Base-by-base conservation (phyloP, 495 filamentous ascomycete genomes). In the Aspergillus cristatus region DNA sequence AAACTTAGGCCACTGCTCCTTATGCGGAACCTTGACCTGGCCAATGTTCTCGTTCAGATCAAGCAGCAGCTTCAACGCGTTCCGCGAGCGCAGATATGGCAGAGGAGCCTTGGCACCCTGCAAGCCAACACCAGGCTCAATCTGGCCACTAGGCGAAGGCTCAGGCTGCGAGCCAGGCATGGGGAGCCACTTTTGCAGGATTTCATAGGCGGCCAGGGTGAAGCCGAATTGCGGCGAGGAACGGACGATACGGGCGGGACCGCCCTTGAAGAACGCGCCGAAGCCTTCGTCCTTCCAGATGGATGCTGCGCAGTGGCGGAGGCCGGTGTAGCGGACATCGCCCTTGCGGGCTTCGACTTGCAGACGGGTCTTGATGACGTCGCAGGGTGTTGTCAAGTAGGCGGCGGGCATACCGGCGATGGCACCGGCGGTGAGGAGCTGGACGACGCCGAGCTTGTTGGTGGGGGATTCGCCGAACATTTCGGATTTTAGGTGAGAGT, bases 341-440 rank as follows among this genome's bases (percentile, higher is more conserved):
- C 91, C 91, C 65, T 96, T 96, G 38, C 91, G 79, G 7, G 91
- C 89, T 58, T 98, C 91, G 40, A 98, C 91, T 54, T 98, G 91
- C 40, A 98, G 70, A 55, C 91, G 83, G 6, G 91, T 98, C 70
- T 98, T 98, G 78, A 98, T 96, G 43, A 98, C 91, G 55, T 98
- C 91, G 66, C 84, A 96, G 3, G 91, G 91, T 3, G 91, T 98
- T 15, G 91, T 98, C 40, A 98, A 71, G 63, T 98, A 98, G 5
- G 91, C 91, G 2, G 91, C 89, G 11, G 91, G 91, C 93, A 98
- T 98, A 67, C 91, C 91, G 34, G 91, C 91, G 32, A 97, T 94
- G 35, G 91, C 91, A 63, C 93, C 91, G 7, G 91, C 86, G 1
- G 86, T 90, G 7, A 98, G 77, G 37, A 98, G 83, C 62, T 97